Percentiles rank a stretch among this genome's conserved stretches.
Evolutionary conservation across 768 basidiomycete genomes (phyloP).

Genomic region (Pleurotus eryngii): DNA sequence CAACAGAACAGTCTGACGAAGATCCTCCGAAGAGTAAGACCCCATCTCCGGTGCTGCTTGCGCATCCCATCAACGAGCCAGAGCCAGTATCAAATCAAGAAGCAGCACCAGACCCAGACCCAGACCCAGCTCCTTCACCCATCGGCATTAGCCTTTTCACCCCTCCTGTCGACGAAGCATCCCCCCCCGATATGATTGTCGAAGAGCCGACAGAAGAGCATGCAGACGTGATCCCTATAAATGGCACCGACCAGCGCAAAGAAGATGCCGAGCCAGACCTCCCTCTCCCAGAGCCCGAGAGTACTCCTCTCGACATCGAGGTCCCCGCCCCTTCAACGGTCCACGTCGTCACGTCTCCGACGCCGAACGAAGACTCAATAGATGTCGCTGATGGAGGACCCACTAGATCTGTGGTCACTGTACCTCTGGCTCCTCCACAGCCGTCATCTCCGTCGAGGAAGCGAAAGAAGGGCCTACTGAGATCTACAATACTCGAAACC

Average conservation of each 20-base stretch:
- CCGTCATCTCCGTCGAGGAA: slow-evolving; percentile 9
- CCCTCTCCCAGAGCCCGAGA: no score
- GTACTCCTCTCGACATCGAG: no score
- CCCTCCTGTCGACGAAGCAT: no score
- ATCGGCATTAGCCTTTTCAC: no score
- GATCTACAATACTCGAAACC: slow-evolving; percentile 19
- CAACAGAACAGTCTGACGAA: slow-evolving; percentile 18
- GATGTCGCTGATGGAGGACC: background rate
- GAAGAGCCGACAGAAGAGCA: background rate
- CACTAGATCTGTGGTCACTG: background rate
- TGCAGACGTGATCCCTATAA: background rate
- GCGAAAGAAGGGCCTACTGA: slow-evolving; percentile 17
- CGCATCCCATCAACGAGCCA: background rate
- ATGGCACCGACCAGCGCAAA: background rate
- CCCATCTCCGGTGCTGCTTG: background rate
- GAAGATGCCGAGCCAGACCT: no score
- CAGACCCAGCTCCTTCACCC: background rate
- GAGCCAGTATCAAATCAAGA: background rate
- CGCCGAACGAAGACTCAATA: no score
- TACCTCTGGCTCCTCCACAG: background rate
- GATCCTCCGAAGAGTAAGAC: slow-evolving; percentile 6
- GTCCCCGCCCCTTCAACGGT: no score
- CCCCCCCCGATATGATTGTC: no score
- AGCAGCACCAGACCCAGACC: background rate
- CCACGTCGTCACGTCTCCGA: no score